These are phyloP conservation scores for Rubia peregrina DNA, from an alignment of 305 asterid species.

Conservation along the genomic window DNA sequence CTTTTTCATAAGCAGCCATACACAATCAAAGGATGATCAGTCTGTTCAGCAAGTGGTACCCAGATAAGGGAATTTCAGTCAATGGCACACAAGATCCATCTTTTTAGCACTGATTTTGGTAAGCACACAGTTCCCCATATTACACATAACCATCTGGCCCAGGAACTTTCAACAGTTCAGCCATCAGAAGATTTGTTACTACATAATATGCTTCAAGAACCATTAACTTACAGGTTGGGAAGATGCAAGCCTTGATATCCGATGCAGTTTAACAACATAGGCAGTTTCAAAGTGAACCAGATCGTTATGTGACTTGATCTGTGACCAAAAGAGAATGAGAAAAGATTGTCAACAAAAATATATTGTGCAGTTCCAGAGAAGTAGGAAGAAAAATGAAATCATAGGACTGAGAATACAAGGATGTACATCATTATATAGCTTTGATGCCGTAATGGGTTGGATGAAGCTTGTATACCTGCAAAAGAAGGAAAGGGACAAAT, in stretches of 20 bases:
- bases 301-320: conserved; percentile 94
- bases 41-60: neutral
- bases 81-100: neutral
- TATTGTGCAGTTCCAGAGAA: conserved; percentile 5
- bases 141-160: neutral
- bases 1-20: neutral
- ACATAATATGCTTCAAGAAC: conserved; percentile 19
- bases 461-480: conserved; percentile 92
- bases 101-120: neutral
- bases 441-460: conserved; percentile 92
- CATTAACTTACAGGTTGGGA: conserved; percentile 71
- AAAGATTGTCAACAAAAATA: conserved; percentile 10
- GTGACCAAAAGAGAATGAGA: conserved; percentile 16
- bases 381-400: neutral
- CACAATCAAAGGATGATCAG: neutral
- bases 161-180: neutral
- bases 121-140: neutral
- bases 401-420: conserved; percentile 10
- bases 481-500: conserved; percentile 12
- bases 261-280: conserved; percentile 94
- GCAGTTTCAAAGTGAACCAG: conserved; percentile 96
- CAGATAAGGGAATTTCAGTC: neutral
- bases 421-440: conserved; percentile 86
- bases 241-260: conserved; percentile 80
- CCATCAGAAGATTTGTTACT: neutral